Base-by-base conservation (phyloP, 768 basidiomycete genomes). In the Collybia mongolica region DNA sequence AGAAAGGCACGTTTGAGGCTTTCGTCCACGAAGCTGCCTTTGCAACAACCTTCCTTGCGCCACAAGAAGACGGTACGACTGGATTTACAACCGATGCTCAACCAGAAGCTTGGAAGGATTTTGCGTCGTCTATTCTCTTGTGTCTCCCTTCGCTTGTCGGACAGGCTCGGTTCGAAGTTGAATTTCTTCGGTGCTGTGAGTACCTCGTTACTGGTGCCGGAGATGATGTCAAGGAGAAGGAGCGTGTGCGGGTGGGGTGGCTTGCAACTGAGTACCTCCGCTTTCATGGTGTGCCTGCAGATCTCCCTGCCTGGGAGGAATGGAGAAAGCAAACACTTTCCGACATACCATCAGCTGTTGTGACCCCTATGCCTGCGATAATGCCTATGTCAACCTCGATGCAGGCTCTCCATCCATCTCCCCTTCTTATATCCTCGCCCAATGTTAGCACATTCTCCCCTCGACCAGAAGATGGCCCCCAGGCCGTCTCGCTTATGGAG, bases 21-120 rank as follows among this genome's bases (percentile, higher is more conserved):
- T 74, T 94, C 5, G 69, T 86, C 0, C 92, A 95, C 59, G 93
- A 93, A 66, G 70, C 81, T 9, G 83, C 90, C 11, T 93, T 93
- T 62, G 85, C 79, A 11, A 91, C 90, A 1, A 83, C 81, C 12
- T 90, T 86, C 61, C 47, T 69, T 32, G 41, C 40, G n/a, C 23
- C 63, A 44, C 19, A 53, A 28, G 38, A 32, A 49, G 36, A 28
- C 15, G 44, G 20, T 18, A 44, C 44, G 14, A 18, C 43, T 2
- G 60, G 62, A n/a, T 53, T 49, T 8, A 43, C 20, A 23, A 38
- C 49, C 24, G 22, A 45, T 26, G 41, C 36, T 15, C 53, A 52
- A 36, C 45, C 44, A 32, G 66, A 70, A 24, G 64, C 65, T 15
- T 90, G 86, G 87, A 76, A 75, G 59, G 76, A 79, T 43, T 88